A percentile compares a stretch with the other conserved stretches of the same genome.
Evolutionary conservation across 192 early-diverging fungal genomes (phyloP).

Genomic region (Chytriomyces sp.): DNA sequence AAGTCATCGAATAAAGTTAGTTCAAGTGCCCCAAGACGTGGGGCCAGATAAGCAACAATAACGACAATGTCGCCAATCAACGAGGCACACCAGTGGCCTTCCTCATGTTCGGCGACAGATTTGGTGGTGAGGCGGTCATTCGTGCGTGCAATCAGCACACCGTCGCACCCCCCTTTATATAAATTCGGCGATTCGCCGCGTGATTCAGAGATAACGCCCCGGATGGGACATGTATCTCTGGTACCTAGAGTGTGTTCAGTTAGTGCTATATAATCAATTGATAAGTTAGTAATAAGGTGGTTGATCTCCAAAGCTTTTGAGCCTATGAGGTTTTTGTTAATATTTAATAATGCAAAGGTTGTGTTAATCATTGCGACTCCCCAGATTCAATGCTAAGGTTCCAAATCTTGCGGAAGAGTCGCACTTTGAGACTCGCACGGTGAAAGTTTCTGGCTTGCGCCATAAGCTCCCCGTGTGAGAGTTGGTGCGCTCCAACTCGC

Average conservation of each 20-base stretch:
- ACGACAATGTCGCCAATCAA: neutral
- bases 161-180: neutral
- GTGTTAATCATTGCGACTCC: neutral
- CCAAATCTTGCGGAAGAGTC: too few species aligned
- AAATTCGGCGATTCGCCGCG: neutral
- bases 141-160: neutral
- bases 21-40: neutral
- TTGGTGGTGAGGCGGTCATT: neutral
- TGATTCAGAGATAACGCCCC: neutral
- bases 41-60: neutral
- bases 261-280: neutral
- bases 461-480: too few species aligned
- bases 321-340: constrained; percentile 3
- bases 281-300: neutral
- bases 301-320: neutral
- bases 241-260: neutral
- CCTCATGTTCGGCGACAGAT: neutral
- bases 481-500: too few species aligned
- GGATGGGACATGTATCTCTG: neutral
- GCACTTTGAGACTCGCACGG: too few species aligned
- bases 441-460: too few species aligned
- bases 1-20: neutral
- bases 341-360: constrained; percentile 5
- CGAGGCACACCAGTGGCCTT: neutral
- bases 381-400: too few species aligned